A percentile compares a stretch with the other conserved stretches of the same genome.
phyloP scores from a whole-genome alignment of 1,284 basidiomycete species.

The Trichosporon asahii region DNA sequence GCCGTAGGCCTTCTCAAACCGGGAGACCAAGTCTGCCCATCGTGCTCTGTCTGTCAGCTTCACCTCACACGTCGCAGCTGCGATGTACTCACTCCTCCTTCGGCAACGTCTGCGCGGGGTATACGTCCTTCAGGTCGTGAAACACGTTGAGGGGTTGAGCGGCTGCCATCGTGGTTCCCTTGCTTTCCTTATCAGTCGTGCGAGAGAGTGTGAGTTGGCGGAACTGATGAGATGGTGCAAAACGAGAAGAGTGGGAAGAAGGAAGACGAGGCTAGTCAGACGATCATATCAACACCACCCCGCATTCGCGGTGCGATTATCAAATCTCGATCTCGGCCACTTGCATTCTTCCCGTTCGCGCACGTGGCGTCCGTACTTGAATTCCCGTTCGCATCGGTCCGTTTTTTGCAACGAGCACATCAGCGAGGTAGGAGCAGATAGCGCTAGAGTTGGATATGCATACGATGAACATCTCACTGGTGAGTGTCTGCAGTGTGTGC shows the following conservation, averaged over 20 bases:
- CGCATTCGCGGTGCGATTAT: conserved; percentile 8
- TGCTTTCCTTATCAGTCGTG: background rate
- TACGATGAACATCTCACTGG: background rate
- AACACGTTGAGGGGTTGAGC: conserved; percentile 64
- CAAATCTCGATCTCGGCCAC: conserved; percentile 11
- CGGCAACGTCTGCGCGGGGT: conserved; percentile 57
- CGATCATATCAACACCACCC: background rate
- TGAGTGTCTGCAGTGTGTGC: background rate
- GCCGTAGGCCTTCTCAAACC: conserved; percentile 66
- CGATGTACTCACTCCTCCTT: conserved; percentile 57
- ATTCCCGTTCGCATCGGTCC: background rate
- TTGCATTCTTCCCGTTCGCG: conserved; percentile 9
- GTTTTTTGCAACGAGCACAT: background rate
- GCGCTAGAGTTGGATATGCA: background rate
- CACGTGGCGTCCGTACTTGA: background rate
- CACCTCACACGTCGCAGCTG: background rate
- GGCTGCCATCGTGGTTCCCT: conserved; percentile 48
- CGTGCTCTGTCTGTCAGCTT: conserved; percentile 52
- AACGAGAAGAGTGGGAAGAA: conserved; percentile 58
- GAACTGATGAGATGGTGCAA: conserved; percentile 54
- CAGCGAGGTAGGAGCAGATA: no score
- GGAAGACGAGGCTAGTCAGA: background rate
- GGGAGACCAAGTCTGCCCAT: conserved; percentile 63
- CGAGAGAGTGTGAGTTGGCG: background rate
- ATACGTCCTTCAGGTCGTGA: conserved; percentile 61